Evolutionary conservation across 768 basidiomycete genomes (phyloP), one percentile per base, ranked within the genome.

Genomic region (Dentipellis sp.): DNA sequence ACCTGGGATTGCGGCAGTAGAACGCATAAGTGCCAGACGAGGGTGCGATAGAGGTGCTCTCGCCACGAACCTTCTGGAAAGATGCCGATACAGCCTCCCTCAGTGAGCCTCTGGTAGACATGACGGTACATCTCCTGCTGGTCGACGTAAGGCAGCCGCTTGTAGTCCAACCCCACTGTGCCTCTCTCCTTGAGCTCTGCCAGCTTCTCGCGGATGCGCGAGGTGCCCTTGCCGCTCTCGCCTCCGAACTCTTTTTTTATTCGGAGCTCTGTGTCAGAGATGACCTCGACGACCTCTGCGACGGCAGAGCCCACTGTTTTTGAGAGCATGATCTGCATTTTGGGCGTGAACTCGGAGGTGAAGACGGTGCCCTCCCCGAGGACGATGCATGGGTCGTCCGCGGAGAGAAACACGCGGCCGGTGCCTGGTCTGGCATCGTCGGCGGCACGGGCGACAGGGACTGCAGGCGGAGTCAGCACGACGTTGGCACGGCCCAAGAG

Each of bases 121-220:
- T 91, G 78, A 16, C 86, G 82, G 70, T 98, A 99, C 86, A 97
- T 97, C 53, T 91, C 83, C 59, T 88, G 82, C 67, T 98, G 97
- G 72, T 99, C 90, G 59, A 99, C 83, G 66, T 86, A 86, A 1
- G 94, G 93, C 56, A 98, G 70, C 39, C 74, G 76, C 71, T 94
- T 93, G 78, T 84, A 97, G 14, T 83, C 74, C 49, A 95, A 59
- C 0, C 94, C 94, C 22, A 66, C 67, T 38, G 74, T 62, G 10
- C 84, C 83, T 47, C 80, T 72, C 49, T 72, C 71, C 56, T 77
- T 75, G 37, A 78, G 64, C 65, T 91, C 87, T 37, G 77, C 74
- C 52, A 82, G 60, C 67, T 82, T 83, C 62, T 92, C 89, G 55
- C 82, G 78, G 50, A 88, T 74, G 40, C 79, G 81, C 2, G 75